Conservation (phyloP, 257 asterid species). For the Solanum tacnaense region DNA sequence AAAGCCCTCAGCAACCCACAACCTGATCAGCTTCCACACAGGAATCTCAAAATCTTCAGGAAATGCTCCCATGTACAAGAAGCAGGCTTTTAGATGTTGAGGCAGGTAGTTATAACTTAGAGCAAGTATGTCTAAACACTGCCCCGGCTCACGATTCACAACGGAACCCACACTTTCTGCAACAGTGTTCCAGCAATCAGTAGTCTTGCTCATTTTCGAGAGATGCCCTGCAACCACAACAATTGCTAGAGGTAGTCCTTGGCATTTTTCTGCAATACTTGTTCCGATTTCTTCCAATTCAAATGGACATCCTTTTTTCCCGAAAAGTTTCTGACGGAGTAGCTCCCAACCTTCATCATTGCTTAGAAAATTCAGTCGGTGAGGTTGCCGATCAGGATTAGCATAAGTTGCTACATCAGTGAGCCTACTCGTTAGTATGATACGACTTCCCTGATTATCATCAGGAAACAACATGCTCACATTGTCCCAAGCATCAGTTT, state of each 20-base stretch:
- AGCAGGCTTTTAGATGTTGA: slow-evolving; percentile 17
- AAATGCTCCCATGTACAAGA: slow-evolving; percentile 31
- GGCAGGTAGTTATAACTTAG: slow-evolving; percentile 22
- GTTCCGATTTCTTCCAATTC: slow-evolving; percentile 8
- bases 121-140: slow-evolving; percentile 3
- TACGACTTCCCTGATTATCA: slow-evolving; percentile 11
- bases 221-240: slow-evolving; percentile 20
- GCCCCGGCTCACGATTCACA: slow-evolving; percentile 1
- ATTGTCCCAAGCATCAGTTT: slow-evolving; percentile 14
- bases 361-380: slow-evolving; percentile 11
- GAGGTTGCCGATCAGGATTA: not conserved
- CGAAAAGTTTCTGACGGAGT: slow-evolving; percentile 8
- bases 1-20: slow-evolving; percentile 35
- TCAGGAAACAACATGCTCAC: slow-evolving; percentile 12
- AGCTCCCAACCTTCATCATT: slow-evolving; percentile 22
- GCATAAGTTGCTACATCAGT: slow-evolving; percentile 11
- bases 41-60: slow-evolving; percentile 21
- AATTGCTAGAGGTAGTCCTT: slow-evolving; percentile 25
- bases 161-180: slow-evolving; percentile 9
- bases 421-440: slow-evolving; percentile 16
- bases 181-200: slow-evolving; percentile 14
- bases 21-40: slow-evolving; percentile 5
- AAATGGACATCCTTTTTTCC: slow-evolving; percentile 4
- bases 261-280: slow-evolving; percentile 16
- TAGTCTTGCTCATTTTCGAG: slow-evolving; percentile 6